Conservation (phyloP, 352 stramenopile genomes). For the Phytophthora colocasiae region DNA sequence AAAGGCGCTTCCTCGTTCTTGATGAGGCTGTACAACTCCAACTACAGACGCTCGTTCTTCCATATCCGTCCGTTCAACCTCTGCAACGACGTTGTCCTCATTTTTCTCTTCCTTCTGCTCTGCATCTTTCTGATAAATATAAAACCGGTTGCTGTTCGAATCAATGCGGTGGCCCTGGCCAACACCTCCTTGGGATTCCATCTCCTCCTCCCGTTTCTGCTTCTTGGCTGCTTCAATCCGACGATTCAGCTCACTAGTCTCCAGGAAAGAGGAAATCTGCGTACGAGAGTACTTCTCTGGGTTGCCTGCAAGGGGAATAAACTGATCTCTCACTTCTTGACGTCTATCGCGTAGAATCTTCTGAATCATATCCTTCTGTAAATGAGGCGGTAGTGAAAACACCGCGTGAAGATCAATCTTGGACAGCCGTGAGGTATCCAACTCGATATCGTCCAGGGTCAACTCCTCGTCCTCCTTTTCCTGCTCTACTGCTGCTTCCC, state of each 20-base stretch:
- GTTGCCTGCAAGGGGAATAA: constrained; percentile 95
- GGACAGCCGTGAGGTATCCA: constrained; percentile 61
- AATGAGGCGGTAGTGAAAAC: constrained; percentile 84
- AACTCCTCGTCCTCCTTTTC: constrained; percentile 43
- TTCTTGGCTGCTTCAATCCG: constrained; percentile 65
- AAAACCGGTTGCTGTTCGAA: constrained; percentile 78
- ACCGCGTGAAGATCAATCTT: constrained; percentile 90
- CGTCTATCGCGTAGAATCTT: constrained; percentile 88
- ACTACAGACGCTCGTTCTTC: constrained; percentile 16
- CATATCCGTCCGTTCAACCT: constrained; percentile 24
- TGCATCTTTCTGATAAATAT: constrained; percentile 65
- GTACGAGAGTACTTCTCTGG: constrained; percentile 95
- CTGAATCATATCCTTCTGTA: constrained; percentile 94
- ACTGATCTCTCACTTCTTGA: constrained; percentile 93
- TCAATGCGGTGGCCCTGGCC: constrained; percentile 76
- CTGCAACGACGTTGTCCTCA: constrained; percentile 41
- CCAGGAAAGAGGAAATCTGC: constrained; percentile 96
- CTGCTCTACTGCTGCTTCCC: constrained; percentile 32
- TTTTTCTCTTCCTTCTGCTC: constrained; percentile 24
- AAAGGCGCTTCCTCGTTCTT: constrained; percentile 39
- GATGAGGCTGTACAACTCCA: constrained; percentile 12
- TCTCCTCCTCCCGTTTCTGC: constrained; percentile 63
- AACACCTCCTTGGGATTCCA: constrained; percentile 42
- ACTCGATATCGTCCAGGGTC: constrained; percentile 66
- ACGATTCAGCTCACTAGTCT: constrained; percentile 91